A percentile compares a stretch with the other conserved stretches of the same genome.
phyloP scores from a whole-genome alignment of 768 basidiomycete species.

The Lactarius hengduanensis region DNA sequence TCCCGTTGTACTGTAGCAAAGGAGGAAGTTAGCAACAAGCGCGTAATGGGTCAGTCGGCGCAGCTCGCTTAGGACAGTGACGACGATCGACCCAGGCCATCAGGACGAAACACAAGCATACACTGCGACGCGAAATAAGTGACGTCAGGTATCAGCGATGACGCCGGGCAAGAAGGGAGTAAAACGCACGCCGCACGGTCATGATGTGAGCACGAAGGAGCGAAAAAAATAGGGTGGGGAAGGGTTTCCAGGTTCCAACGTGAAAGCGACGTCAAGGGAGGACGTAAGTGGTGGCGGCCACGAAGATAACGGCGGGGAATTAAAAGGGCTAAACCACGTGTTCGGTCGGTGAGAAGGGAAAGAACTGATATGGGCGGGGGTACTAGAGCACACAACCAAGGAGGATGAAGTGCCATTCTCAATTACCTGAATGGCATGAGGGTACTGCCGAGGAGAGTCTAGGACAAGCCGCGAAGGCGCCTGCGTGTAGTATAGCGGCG shows the following conservation, averaged over 20 bases:
- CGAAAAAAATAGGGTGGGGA: slow-evolving; percentile 53
- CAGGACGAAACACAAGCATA: slow-evolving; percentile 65
- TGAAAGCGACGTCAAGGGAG: slow-evolving; percentile 74
- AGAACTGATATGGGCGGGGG: slow-evolving; percentile 1
- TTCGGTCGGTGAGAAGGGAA: neutral
- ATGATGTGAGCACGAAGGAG: slow-evolving; percentile 81
- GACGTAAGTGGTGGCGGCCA: slow-evolving; percentile 77
- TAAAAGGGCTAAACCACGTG: slow-evolving; percentile 53
- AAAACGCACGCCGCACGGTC: slow-evolving; percentile 71
- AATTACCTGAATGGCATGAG: slow-evolving; percentile 78
- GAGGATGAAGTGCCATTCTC: slow-evolving; percentile 83
- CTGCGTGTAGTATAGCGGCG: slow-evolving; percentile 47
- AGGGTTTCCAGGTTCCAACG: slow-evolving; percentile 60
- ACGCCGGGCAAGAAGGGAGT: neutral
- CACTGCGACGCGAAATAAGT: slow-evolving; percentile 44
- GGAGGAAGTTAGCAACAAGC: slow-evolving; percentile 71
- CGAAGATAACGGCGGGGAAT: slow-evolving; percentile 54
- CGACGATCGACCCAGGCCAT: slow-evolving; percentile 76
- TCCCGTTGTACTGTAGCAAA: slow-evolving; percentile 67
- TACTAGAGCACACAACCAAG: slow-evolving; percentile 50
- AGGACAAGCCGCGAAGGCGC: slow-evolving; percentile 74
- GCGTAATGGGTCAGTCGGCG: slow-evolving; percentile 79
- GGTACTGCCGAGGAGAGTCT: slow-evolving; percentile 72
- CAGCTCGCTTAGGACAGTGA: slow-evolving; percentile 70
- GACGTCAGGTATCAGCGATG: slow-evolving; percentile 1